Conservation (phyloP, 2,329 filamentous ascomycete genomes). For the Amphichorda felina region DNA sequence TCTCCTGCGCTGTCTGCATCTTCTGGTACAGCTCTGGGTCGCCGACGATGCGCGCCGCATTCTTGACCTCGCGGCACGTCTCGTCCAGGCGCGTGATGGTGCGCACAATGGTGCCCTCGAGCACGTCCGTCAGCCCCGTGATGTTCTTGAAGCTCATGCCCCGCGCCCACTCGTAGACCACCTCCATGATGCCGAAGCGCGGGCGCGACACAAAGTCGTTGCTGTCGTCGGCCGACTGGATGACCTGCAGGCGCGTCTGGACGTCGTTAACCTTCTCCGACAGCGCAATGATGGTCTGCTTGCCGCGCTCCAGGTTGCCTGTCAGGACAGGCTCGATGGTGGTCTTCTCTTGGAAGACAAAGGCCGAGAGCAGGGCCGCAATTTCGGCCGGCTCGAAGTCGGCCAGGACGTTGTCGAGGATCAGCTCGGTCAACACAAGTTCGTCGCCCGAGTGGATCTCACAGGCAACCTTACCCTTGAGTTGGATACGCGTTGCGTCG, state of each 20-base stretch:
- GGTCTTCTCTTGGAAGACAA: slow-evolving; percentile 98
- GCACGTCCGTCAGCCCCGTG: slow-evolving; percentile 86
- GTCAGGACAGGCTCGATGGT: slow-evolving; percentile 70
- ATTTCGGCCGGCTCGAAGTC: slow-evolving; percentile 96
- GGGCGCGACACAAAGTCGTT: slow-evolving; percentile 85
- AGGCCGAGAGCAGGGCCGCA: slow-evolving; percentile 81
- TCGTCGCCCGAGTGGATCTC: slow-evolving; percentile 97
- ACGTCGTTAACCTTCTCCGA: slow-evolving; percentile 86
- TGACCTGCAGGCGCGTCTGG: slow-evolving; percentile 85
- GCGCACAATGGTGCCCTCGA: slow-evolving; percentile 93
- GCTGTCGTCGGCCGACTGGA: slow-evolving; percentile 77
- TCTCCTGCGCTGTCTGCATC: slow-evolving; percentile 94
- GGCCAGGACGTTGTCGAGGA: slow-evolving; percentile 91
- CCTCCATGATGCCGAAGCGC: slow-evolving; percentile 88
- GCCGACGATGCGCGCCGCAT: slow-evolving; percentile 87
- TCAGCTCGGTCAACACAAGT: slow-evolving; percentile 87
- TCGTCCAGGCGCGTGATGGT: slow-evolving; percentile 92
- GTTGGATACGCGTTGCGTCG: slow-evolving; percentile 70
- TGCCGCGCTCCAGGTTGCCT: slow-evolving; percentile 68
- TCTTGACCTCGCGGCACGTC: slow-evolving; percentile 95
- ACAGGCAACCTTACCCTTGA: slow-evolving; percentile 97
- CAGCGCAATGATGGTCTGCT: slow-evolving; percentile 77
- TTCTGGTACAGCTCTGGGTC: slow-evolving; percentile 89
- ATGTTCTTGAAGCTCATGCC: slow-evolving; percentile 99
- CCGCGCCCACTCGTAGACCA: slow-evolving; percentile 96